Evolutionary conservation across 345 rosid genomes (phyloP).

Genomic region (Hevea brasiliensis): DNA sequence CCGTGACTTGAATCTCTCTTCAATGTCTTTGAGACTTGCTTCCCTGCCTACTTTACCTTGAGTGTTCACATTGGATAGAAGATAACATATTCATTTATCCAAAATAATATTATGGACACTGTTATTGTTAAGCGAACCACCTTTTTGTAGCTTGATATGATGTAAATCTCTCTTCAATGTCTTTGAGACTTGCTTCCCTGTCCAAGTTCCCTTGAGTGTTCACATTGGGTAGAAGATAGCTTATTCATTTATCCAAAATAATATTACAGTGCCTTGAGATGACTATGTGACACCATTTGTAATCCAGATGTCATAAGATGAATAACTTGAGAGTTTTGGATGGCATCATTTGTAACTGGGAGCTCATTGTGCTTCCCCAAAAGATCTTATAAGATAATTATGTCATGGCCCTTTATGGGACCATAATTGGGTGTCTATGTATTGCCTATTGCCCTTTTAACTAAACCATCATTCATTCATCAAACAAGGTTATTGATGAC

Average conservation of each 20-base stretch:
- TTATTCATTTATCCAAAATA: no score
- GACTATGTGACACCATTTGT: background rate
- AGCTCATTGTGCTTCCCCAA: background rate
- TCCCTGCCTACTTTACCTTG: no score
- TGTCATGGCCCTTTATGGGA: background rate
- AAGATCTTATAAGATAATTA: background rate
- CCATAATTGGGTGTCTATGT: background rate
- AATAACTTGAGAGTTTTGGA: background rate
- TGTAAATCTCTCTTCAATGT: background rate
- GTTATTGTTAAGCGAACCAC: background rate
- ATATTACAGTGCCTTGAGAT: background rate
- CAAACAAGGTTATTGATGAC: background rate
- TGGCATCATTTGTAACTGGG: no score
- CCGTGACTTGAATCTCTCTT: no score
- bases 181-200: no score
- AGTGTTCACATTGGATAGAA: no score
- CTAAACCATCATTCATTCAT: background rate
- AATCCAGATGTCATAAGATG: background rate
- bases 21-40: no score
- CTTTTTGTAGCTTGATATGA: background rate
- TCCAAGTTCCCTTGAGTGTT: no score
- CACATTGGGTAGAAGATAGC: no score
- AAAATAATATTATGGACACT: no score
- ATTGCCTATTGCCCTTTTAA: background rate
- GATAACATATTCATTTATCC: no score